Conservation (phyloP, 179 eudicot species). For the Actinidia arguta region DNA sequence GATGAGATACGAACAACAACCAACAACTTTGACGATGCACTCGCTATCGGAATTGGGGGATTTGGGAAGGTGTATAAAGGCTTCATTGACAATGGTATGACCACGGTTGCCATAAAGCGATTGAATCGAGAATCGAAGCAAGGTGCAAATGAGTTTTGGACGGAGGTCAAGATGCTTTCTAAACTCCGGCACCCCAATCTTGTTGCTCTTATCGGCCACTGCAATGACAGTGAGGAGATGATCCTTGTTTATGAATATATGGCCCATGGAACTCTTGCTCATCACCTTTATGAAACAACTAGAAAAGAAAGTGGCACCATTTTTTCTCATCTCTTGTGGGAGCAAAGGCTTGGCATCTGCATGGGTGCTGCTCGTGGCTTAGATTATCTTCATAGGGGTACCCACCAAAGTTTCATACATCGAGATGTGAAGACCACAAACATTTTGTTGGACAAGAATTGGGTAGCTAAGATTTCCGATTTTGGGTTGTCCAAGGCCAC, state of each 20-base stretch:
- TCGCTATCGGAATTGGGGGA: not conserved
- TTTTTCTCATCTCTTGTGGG: not conserved
- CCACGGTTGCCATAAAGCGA: not conserved
- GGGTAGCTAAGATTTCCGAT: not conserved
- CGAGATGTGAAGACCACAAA: conserved; percentile 12
- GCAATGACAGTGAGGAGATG: not conserved
- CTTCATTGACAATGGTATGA: not conserved
- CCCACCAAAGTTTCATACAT: not conserved
- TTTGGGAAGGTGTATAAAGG: not conserved
- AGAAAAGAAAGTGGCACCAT: not conserved
- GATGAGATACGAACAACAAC: not conserved
- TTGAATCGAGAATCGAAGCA: not conserved
- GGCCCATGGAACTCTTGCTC: not conserved
- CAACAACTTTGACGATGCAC: not conserved
- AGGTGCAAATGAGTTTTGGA: conserved; percentile 1
- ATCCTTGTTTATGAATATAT: not conserved
- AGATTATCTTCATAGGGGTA: not conserved
- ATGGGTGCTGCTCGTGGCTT: not conserved
- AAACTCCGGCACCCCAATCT: not conserved
- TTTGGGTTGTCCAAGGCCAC: not conserved
- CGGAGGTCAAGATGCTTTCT: not conserved
- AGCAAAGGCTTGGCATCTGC: not conserved
- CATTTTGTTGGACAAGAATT: not conserved
- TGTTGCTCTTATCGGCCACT: not conserved
- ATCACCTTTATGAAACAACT: not conserved